Base-by-base conservation (phyloP, 257 asterid species). In the Prunella vulgaris region DNA sequence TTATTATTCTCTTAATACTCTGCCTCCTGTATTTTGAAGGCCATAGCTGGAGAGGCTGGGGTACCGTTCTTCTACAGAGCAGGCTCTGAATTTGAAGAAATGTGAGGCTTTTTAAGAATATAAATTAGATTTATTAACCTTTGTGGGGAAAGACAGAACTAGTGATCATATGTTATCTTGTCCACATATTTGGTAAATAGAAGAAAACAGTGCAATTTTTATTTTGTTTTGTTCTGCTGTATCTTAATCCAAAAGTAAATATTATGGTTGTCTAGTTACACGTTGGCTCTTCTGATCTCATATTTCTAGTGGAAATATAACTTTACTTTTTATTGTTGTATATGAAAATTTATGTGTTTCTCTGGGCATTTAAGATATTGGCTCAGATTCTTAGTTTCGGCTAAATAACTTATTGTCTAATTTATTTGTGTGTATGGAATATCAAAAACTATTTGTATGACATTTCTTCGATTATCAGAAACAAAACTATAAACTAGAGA, bases 31-130 rank as follows among this genome's bases (percentile, higher is more conserved):
- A 69, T 70, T 77, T 71, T 86, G 79, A 84, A 92, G 98, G 98
- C 98, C 58, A 92, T 92, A 65, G 97, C 98, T 80, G 98, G 98
- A 68, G 98, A 92, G 83, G 98, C 98, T 17, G 98, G 98, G 64
- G 98, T 92, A 20, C 98, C 98, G 72, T 92, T 92, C 91, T 92
- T 92, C 70, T 92, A 89, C 81, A 85, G 91, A 73, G 98, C 98
- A 20, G 98, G 98, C 72, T 92, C 98, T 57, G 97, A 92, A 74
- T 92, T 92, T 71, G 98, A 92, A 85, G 98, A 92, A 78, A 92
- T 92, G 97, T 92, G 85, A 84, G 96, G 63, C 42, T 17, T 62
- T 67, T 2, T 74, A n/a, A 24, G 18, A 48, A 64, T 57, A 38
- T 20, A 52, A 73, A 54, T 22, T 51, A 52, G 6, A 64, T 71